A percentile compares a stretch with the other conserved stretches of the same genome.
Conservation (phyloP, 768 basidiomycete species). For the Kwoniella newhampshirensis region DNA sequence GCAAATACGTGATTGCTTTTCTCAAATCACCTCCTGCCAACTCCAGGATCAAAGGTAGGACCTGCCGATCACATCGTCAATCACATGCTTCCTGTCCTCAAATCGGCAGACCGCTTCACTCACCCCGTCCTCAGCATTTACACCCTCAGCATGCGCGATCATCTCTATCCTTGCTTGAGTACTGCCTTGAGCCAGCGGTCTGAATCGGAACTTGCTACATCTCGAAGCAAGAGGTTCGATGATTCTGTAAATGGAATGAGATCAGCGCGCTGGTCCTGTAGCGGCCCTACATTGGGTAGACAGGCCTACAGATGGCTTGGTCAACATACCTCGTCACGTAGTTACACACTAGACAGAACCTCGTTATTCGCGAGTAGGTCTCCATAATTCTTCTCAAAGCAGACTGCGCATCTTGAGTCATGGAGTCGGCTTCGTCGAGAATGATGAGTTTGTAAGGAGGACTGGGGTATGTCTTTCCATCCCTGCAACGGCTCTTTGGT, state of each 20-base stretch:
- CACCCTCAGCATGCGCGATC: conserved; percentile 74
- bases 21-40: conserved; percentile 85
- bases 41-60: conserved; percentile 46
- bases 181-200: conserved; percentile 77
- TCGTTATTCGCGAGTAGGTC: conserved; percentile 92
- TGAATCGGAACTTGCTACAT: conserved; percentile 98
- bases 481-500: conserved; percentile 59
- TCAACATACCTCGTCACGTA: conserved; percentile 90
- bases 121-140: conserved; percentile 57
- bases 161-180: conserved; percentile 71
- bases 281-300: neutral
- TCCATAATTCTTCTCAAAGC: conserved; percentile 99
- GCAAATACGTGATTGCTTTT: conserved; percentile 94
- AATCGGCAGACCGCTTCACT: conserved; percentile 14
- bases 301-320: too few relatives aligned
- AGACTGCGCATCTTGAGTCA: conserved; percentile 99
- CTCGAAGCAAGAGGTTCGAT: conserved; percentile 98
- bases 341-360: conserved; percentile 98
- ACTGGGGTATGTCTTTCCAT: conserved; percentile 77
- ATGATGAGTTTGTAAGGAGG: conserved; percentile 99
- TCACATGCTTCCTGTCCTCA: neutral
- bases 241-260: conserved; percentile 62
- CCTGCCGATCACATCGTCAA: conserved; percentile 26
- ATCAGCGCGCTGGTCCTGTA: neutral
- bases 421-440: conserved; percentile 97